Percentiles rank a stretch among this genome's conserved stretches.
Conservation (phyloP, 306 rosid species). For the Purshia tridentata region DNA sequence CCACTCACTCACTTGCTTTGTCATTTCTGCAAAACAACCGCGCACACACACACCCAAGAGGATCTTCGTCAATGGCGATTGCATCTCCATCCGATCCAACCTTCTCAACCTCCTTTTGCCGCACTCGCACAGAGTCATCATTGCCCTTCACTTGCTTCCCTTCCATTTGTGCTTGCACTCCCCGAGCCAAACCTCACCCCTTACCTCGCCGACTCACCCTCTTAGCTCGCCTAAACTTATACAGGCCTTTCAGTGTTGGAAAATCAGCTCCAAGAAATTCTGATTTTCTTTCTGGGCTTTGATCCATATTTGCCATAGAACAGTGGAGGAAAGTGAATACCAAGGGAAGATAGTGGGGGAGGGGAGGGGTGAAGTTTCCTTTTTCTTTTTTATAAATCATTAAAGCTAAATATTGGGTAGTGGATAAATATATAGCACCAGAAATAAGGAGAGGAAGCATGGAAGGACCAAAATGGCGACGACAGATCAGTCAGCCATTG, state of each 20-base stretch:
- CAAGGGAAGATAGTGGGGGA: no score
- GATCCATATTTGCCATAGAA: no score
- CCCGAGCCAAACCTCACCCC: slow-evolving; percentile 32
- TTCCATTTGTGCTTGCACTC: slow-evolving; percentile 35
- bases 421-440: no score
- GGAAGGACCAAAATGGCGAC: no score
- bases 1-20: not conserved
- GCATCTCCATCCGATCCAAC: slow-evolving; percentile 52
- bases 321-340: no score
- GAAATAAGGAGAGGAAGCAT: no score
- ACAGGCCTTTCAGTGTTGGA: slow-evolving; percentile 50
- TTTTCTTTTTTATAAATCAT: no score
- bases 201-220: slow-evolving; percentile 31
- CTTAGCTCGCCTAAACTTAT: slow-evolving; percentile 58
- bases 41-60: not conserved
- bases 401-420: no score
- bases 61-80: slow-evolving; percentile 47
- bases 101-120: slow-evolving; percentile 59
- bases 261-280: no score
- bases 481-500: no score
- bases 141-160: slow-evolving; percentile 39
- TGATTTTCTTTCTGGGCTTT: no score
- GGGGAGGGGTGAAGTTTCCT: no score
- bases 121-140: slow-evolving; percentile 27
- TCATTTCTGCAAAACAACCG: not conserved